Percentiles rank a stretch among this genome's conserved stretches.
Evolutionary conservation across 148 eudicot species (phyloP).

Genomic region (Gaultheria prostrata): DNA sequence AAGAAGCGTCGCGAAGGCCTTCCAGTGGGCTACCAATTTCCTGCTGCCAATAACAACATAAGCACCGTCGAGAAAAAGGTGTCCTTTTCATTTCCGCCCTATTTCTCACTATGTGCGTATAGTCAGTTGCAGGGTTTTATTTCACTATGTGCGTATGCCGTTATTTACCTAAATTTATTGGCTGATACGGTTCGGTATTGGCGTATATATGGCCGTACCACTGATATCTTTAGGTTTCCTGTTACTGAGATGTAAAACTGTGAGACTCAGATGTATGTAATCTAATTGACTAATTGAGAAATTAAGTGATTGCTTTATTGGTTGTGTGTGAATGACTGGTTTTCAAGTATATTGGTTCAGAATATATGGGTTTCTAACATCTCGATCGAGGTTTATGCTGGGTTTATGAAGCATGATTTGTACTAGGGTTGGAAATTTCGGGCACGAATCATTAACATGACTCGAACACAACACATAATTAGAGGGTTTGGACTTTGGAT

Average conservation of each 20-base stretch:
- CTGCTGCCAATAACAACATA: conserved; percentile 26
- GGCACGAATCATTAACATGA: too few species aligned
- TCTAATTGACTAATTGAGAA: neutral
- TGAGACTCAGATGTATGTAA: too few species aligned
- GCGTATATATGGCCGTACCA: too few species aligned
- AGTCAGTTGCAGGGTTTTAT: neutral
- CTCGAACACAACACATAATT: too few species aligned
- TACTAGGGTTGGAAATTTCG: too few species aligned
- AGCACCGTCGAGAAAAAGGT: conserved; percentile 46
- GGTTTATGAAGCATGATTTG: neutral
- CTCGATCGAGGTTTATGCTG: neutral
- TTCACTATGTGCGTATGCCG: too few species aligned
- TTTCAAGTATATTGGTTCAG: too few species aligned
- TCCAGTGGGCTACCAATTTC: conserved; percentile 23
- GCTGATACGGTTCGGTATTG: too few species aligned
- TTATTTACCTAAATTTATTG: too few species aligned
- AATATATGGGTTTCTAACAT: neutral
- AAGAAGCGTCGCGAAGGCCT: conserved; percentile 80
- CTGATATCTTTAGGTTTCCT: too few species aligned
- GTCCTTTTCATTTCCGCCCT: neutral
- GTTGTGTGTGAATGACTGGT: neutral
- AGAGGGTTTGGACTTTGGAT: too few species aligned
- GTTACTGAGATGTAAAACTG: too few species aligned
- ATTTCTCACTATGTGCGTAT: neutral
- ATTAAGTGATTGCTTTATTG: neutral